Evolutionary conservation across 169 alveolate genomes (phyloP), one percentile per base, ranked within the genome.

Genomic region (Plasmodium cynomolgi): DNA sequence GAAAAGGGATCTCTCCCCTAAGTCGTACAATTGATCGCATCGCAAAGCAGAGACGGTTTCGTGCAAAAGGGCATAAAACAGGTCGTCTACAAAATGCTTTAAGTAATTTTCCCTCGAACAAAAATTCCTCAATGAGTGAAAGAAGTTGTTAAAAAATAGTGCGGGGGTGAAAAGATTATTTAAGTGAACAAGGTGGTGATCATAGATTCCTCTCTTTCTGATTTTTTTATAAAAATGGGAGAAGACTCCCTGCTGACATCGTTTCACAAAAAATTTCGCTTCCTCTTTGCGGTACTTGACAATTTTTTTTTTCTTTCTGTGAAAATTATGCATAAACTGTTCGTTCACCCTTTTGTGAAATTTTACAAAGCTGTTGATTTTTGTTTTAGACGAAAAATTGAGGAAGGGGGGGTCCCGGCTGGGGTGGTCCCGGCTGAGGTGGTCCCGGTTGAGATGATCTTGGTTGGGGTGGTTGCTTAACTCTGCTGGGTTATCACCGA

Each of bases 21-120:
- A 31, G 72, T 83, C 47, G 39, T 56, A 83, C 9, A 62, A 0
- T 6, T 54, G 62, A 15, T 83, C 91, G 17, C 39, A 6, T 13
- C 44, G 92, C 83, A 68, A 23, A 84, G 29, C 1, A 23, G 44
- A n/a, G 26, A 84, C 31, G 50, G 34, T 4, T 29, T 84, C 92
- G 31, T 17, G 71, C 39, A 84, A 23, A n/a, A 71, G 1, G 2
- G 6, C 26, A 13, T 62, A 84, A 33, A 84, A 68, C 26, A 68
- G n/a, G 17, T 84, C 54, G 29, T 39, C 72, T 11, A 72, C 62
- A 31, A 84, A 84, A 17, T 15, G 58, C 13, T 47, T 84, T 20
- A 84, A 33, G n/a, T 68, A 84, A 58, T 68, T 84, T 62, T 68
- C 44, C 37, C 73, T 84, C 0, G 11, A 8, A n/a, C 92, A 84